These are phyloP conservation scores for Leccinum truebloodii DNA, from an alignment of 768 basidiomycete genomes.

Conservation along the genomic window DNA sequence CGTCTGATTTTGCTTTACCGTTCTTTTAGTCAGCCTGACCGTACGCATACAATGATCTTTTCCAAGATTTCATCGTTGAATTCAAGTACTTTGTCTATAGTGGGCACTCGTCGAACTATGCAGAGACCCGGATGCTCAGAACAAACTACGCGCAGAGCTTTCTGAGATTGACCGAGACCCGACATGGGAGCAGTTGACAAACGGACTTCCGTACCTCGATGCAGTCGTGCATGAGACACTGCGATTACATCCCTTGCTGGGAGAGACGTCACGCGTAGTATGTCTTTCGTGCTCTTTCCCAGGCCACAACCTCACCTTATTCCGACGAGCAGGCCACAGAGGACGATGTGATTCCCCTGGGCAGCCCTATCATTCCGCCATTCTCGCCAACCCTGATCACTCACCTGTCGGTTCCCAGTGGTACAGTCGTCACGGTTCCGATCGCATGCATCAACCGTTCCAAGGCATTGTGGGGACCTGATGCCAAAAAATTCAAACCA, in stretches of 20 bases:
- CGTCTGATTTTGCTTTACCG: neutral
- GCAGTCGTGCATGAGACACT: conserved; percentile 48
- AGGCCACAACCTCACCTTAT: neutral
- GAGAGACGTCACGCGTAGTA: conserved; percentile 20
- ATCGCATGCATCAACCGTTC: conserved; percentile 51
- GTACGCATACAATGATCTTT: conserved; percentile 6
- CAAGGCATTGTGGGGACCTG: conserved; percentile 58
- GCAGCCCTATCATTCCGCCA: conserved; percentile 41
- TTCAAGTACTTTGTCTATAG: neutral
- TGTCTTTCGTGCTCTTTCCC: neutral
- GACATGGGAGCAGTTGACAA: conserved; percentile 52
- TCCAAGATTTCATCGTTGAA: neutral
- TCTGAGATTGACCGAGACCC: conserved; percentile 46
- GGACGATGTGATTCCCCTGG: conserved; percentile 61
- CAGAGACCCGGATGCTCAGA: conserved; percentile 44
- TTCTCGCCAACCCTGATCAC: conserved; percentile 37
- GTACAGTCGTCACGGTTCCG: conserved; percentile 45
- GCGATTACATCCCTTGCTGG: conserved; percentile 42
- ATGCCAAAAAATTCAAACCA: conserved; percentile 59
- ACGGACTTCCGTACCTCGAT: conserved; percentile 55
- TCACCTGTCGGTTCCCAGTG: conserved; percentile 46
- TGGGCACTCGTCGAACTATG: conserved; percentile 61
- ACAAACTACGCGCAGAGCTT: conserved; percentile 52
- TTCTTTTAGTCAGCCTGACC: conserved; percentile 26
- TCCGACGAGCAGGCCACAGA: conserved; percentile 40